Evolutionary conservation across 257 asterid genomes (phyloP).

Genomic region (Leptodermis oblonga): DNA sequence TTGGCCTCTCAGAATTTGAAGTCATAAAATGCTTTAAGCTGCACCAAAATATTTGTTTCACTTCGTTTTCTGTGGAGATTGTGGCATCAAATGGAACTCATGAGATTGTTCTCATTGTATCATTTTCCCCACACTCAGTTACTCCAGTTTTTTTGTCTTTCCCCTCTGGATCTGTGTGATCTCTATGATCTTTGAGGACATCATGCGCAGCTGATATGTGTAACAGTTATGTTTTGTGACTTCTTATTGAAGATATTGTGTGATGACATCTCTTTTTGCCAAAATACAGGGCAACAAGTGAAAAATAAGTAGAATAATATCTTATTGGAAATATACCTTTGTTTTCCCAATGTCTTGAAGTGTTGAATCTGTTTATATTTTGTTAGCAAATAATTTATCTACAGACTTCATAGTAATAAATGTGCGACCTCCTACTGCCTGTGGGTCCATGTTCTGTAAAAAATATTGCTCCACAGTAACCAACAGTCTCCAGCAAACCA

Average conservation of each 20-base stretch:
- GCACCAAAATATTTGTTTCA: too few species aligned
- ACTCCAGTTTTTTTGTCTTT: background rate
- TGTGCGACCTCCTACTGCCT: too few species aligned
- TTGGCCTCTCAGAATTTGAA: background rate
- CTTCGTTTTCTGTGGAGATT: background rate
- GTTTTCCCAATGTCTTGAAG: background rate
- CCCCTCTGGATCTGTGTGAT: too few species aligned
- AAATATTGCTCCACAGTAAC: too few species aligned
- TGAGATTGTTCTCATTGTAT: background rate
- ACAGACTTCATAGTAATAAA: too few species aligned
- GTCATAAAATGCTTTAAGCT: background rate
- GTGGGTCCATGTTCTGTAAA: too few species aligned
- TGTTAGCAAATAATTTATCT: background rate
- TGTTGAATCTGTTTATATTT: background rate
- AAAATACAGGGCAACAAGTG: background rate
- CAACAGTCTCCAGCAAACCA: too few species aligned
- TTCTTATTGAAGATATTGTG: background rate
- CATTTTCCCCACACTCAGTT: background rate
- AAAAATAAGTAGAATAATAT: background rate
- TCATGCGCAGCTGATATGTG: background rate
- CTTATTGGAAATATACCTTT: background rate
- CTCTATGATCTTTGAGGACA: too few species aligned
- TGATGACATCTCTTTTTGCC: background rate
- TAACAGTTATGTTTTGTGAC: background rate
- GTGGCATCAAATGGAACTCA: background rate